phyloP scores from a whole-genome alignment of 306 rosid genomes.

The Begonia loranthoides region DNA sequence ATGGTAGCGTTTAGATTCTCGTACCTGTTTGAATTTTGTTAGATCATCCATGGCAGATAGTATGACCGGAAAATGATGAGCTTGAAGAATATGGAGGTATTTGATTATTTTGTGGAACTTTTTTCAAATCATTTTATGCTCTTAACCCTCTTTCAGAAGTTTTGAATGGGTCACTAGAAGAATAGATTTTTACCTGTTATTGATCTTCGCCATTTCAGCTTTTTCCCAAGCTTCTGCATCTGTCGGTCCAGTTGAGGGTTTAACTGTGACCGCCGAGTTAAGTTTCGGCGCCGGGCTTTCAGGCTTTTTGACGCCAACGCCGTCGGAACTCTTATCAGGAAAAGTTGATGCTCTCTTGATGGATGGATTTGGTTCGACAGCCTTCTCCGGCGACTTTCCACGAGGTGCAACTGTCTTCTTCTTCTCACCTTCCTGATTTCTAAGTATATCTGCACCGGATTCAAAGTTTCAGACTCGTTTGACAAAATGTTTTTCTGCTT shows the following conservation, averaged over 20 bases:
- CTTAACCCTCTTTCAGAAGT: too few relatives aligned
- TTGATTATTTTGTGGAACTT: too few relatives aligned
- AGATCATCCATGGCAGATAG: too few relatives aligned
- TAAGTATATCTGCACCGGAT: not conserved
- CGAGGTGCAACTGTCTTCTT: slow-evolving; percentile 13
- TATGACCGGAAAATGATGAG: too few relatives aligned
- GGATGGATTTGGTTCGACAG: slow-evolving; percentile 16
- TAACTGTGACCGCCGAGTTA: not conserved
- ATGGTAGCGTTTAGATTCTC: slow-evolving; percentile 28
- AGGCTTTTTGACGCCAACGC: slow-evolving; percentile 6
- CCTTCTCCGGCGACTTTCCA: slow-evolving; percentile 6
- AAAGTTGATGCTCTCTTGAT: slow-evolving; percentile 18
- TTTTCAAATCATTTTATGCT: too few relatives aligned
- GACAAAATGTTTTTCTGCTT: too few relatives aligned
- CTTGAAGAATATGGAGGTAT: too few relatives aligned
- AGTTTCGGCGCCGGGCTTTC: slow-evolving; percentile 13
- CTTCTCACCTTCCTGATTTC: slow-evolving; percentile 6
- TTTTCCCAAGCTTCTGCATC: slow-evolving; percentile 62
- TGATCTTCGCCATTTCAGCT: slow-evolving; percentile 37
- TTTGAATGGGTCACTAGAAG: too few relatives aligned
- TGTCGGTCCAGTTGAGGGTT: slow-evolving; percentile 10
- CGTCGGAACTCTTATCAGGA: slow-evolving; percentile 10
- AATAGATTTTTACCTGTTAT: slow-evolving; percentile 25
- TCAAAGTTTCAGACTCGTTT: not conserved
- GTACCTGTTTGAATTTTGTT: slow-evolving; percentile 25